Evolutionary conservation across 345 rosid genomes (phyloP).

Genomic region (Leavenworthia alabamica): DNA sequence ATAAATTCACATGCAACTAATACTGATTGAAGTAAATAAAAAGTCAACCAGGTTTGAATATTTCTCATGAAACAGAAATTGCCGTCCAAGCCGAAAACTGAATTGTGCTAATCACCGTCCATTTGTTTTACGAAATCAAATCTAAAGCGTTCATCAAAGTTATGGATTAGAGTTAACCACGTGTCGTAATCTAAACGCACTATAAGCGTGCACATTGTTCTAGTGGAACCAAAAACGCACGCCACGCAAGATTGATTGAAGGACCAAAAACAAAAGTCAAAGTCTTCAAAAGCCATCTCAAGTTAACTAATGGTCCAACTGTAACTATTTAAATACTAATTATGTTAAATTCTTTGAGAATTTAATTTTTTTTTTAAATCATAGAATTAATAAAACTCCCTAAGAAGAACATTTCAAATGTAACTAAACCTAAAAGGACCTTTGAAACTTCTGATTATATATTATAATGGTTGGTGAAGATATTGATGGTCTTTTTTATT

Average conservation of each 20-base stretch:
- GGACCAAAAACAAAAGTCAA: slow-evolving; percentile 7
- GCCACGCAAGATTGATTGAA: neutral
- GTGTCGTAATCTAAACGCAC: slow-evolving; percentile 1
- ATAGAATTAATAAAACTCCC: no score
- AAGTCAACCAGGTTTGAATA: slow-evolving; percentile 26
- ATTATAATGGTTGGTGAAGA: neutral
- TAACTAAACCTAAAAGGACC: neutral
- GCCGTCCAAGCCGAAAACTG: slow-evolving; percentile 8
- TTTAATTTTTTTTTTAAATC: no score
- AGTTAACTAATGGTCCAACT: neutral
- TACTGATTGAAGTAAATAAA: neutral
- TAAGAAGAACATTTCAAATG: neutral
- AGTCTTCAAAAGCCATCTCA: slow-evolving; percentile 8
- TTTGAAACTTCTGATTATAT: neutral
- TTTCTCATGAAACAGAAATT: slow-evolving; percentile 12
- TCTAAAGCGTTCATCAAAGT: slow-evolving; percentile 7
- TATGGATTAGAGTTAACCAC: neutral
- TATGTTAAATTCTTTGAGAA: no score
- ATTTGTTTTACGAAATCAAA: neutral
- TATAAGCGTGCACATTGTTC: slow-evolving; percentile 6
- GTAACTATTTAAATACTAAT: neutral
- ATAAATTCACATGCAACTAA: slow-evolving; percentile 1
- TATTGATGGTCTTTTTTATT: neutral
- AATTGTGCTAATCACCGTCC: slow-evolving; percentile 1
- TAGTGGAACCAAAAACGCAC: slow-evolving; percentile 18